Percentiles rank a stretch among this genome's conserved stretches.
These are phyloP conservation scores for Cymbopogon citratus DNA, from an alignment of 176 grass and related monocot species.

Conservation along the genomic window DNA sequence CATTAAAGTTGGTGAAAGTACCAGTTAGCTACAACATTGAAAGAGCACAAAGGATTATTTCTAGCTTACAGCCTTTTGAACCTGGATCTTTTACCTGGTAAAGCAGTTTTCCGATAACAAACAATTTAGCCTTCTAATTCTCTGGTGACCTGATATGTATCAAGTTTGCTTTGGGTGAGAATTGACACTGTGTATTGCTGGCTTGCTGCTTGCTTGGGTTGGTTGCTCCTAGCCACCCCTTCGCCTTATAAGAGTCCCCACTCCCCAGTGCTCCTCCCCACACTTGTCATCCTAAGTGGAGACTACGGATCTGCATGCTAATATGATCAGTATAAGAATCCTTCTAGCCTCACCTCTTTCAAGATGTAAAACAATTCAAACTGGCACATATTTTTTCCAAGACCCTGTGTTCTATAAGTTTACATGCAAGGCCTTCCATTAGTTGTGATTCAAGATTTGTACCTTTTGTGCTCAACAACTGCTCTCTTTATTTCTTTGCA, in stretches of 20 bases:
- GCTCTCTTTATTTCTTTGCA: not conserved
- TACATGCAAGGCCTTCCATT: slow-evolving; percentile 2
- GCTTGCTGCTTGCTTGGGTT: not conserved
- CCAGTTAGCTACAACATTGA: not conserved
- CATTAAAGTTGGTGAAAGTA: not conserved
- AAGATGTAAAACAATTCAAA: not conserved
- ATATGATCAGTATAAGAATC: not conserved
- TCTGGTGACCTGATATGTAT: not conserved
- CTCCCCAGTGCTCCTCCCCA: no score
- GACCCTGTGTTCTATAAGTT: not conserved
- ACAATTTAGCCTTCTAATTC: not conserved
- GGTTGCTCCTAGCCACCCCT: not conserved
- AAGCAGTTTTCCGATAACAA: not conserved
- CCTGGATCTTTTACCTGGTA: not conserved
- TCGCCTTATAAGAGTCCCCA: not conserved
- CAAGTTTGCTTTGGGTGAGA: not conserved
- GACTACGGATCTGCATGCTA: not conserved
- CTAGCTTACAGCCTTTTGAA: not conserved
- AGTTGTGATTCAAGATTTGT: not conserved
- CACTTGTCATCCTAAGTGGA: not conserved
- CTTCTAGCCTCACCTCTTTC: not conserved
- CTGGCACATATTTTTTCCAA: not conserved
- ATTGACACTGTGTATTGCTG: not conserved
- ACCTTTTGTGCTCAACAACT: not conserved
- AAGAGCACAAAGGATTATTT: not conserved